phyloP scores from a whole-genome alignment of 495 filamentous ascomycete species.

The Xylaria telfairii region DNA sequence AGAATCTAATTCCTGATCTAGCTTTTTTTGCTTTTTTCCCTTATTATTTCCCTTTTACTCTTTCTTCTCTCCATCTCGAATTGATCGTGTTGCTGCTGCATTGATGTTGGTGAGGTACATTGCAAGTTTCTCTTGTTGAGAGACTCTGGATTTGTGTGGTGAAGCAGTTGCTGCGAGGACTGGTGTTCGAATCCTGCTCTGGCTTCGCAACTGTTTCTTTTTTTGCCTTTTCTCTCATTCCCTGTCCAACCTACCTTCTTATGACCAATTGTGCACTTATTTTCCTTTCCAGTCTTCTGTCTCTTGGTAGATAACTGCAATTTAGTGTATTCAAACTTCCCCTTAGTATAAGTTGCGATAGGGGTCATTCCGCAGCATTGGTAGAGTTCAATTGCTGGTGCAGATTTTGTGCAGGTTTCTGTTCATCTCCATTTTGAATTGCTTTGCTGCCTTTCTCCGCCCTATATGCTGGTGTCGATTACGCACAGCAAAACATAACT shows the following conservation, averaged over 20 bases:
- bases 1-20: conserved; percentile 4
- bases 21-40: not conserved
- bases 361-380: too few relatives aligned
- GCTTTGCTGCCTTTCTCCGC: too few relatives aligned
- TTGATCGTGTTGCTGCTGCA: not conserved
- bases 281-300: too few relatives aligned
- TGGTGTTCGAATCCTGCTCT: not conserved
- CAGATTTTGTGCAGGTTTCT: too few relatives aligned
- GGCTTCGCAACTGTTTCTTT: not conserved
- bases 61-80: not conserved
- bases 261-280: too few relatives aligned
- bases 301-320: too few relatives aligned
- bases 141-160: not conserved
- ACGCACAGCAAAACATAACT: too few relatives aligned
- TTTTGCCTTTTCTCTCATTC: not conserved
- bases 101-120: not conserved
- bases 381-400: too few relatives aligned
- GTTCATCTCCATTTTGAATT: too few relatives aligned
- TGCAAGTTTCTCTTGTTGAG: not conserved
- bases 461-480: too few relatives aligned
- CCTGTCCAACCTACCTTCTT: not conserved
- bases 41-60: not conserved
- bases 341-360: too few relatives aligned
- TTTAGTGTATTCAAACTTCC: too few relatives aligned
- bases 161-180: not conserved